Conservation (phyloP, 352 stramenopile species). For the Phytophthora constricta region DNA sequence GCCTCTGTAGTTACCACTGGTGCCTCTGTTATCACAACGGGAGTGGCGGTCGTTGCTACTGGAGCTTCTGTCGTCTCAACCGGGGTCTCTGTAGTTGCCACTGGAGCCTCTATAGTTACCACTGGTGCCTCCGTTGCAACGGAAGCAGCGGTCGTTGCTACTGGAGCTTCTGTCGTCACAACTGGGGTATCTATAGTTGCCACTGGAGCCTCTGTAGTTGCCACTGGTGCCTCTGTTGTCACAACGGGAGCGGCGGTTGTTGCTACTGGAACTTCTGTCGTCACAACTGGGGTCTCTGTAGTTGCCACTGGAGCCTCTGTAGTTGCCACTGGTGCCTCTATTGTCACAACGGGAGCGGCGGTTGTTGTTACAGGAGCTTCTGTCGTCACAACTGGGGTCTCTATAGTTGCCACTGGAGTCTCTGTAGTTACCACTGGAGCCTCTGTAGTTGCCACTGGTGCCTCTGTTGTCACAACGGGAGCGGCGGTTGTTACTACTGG, state of each 20-base stretch:
- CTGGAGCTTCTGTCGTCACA: background rate
- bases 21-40: too few species aligned
- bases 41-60: too few species aligned
- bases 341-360: too few species aligned
- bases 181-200: background rate
- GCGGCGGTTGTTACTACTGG: background rate
- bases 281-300: conserved; percentile 2
- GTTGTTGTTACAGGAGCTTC: background rate
- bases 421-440: background rate
- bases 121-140: background rate
- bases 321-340: background rate
- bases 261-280: background rate
- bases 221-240: background rate
- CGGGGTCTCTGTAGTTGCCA: background rate
- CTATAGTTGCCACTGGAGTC: background rate
- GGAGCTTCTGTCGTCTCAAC: background rate
- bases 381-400: conserved; percentile 3
- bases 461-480: background rate
- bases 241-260: background rate
- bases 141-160: background rate
- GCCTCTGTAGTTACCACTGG: background rate
- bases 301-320: conserved; percentile 8
- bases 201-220: background rate
- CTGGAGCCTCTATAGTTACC: background rate
- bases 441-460: background rate